Evolutionary conservation across 106 monocot genomes (phyloP), one percentile per base, ranked within the genome.

Genomic region (Dendrobium officinale): DNA sequence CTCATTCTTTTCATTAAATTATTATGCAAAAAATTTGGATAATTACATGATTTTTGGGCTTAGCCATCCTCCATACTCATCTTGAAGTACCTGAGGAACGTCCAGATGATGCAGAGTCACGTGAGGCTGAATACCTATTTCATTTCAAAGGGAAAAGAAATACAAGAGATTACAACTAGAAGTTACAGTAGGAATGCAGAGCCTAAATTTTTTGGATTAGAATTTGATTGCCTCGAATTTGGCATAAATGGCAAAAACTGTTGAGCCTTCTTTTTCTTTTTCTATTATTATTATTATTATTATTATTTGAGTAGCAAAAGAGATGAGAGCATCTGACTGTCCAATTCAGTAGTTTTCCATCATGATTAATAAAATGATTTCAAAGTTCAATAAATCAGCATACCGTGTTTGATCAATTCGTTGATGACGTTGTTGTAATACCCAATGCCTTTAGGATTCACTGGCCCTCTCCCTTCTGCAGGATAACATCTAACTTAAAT

Each of bases 61-160:
- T 72, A 95, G 67, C 89, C 89, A 95, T 45, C 92, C 92, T 68
- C 27, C 77, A 61, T 95, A 95, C 49, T 92, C 92, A 75, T 95
- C 95, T 76, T 95, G 87, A 76, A 95, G 90, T 15, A 81, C 77
- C 81, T 92, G 95, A 41, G 95, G 95, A 48, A 88, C 61, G 77
- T 95, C 92, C 8, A 85, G 67, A 81, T 95, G 95, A 78, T 81
- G 84, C 10, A 95, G 66, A 1, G 85, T 87, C n/a, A 86, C 82
- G 68, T 92, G 90, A 19, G 91, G 86, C 49, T 90, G 80, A 78
- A 95, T 95, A 77, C 95, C 92, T 95, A 41, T n/a, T 22, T 18
- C 7, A 75, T 20, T 41, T 24, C 20, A 37, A 77, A 77, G 5
- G 20, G 1, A 64, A 64, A 18, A 29, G 20, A 72, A 51, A 33